Evolutionary conservation across 2,329 filamentous ascomycete genomes (phyloP).

Genomic region (Ophiosphaerella korrae): DNA sequence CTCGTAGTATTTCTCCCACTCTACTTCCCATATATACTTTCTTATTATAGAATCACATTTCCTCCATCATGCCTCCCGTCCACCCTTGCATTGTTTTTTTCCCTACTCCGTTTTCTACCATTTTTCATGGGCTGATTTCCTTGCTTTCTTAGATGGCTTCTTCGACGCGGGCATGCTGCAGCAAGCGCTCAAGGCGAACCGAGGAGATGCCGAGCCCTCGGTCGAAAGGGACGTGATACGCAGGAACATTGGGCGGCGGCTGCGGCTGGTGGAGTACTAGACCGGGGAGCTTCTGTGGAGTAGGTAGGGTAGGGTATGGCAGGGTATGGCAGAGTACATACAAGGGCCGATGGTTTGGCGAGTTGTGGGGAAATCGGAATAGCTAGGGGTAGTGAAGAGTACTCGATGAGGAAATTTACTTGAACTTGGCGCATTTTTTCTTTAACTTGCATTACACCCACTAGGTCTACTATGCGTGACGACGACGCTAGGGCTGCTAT

Average conservation of each 20-base stretch:
- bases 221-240: conserved; percentile 66
- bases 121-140: conserved; percentile 40
- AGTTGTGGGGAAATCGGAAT: too few species aligned
- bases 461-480: too few species aligned
- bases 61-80: conserved; percentile 4
- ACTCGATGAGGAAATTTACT: too few species aligned
- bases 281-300: background rate
- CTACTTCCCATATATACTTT: background rate
- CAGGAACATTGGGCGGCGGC: conserved; percentile 75
- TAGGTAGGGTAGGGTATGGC: background rate
- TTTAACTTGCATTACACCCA: too few species aligned
- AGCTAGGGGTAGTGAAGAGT: too few species aligned
- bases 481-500: too few species aligned
- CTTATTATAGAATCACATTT: background rate
- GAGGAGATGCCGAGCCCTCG: conserved; percentile 54
- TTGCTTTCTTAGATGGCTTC: conserved; percentile 75
- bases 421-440: too few species aligned
- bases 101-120: background rate
- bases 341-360: too few species aligned
- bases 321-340: background rate
- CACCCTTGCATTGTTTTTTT: background rate
- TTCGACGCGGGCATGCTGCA: conserved; percentile 96
- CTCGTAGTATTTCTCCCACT: background rate
- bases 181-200: conserved; percentile 78
- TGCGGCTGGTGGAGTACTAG: conserved; percentile 72